A percentile compares a stretch with the other conserved stretches of the same genome.
phyloP scores from a whole-genome alignment of 2,329 filamentous ascomycete species.

The Cercospora zeae-maydis region DNA sequence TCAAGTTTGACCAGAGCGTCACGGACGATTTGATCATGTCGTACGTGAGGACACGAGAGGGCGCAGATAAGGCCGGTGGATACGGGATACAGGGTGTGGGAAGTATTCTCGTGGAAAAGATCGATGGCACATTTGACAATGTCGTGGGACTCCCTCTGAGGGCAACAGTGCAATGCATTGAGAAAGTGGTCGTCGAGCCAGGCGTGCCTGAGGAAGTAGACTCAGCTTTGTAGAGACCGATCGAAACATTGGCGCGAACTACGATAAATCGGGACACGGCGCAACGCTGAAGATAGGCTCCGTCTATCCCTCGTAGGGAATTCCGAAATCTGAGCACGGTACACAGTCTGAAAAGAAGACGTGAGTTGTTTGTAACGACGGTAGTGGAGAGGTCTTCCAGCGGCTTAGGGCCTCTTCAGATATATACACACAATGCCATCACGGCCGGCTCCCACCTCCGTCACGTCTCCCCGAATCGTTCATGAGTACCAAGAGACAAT shows the following conservation, averaged over 20 bases:
- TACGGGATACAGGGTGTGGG: conserved; percentile 92
- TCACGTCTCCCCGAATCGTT: not conserved
- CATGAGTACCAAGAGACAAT: not conserved
- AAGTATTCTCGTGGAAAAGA: conserved; percentile 78
- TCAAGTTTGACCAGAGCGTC: conserved; percentile 71
- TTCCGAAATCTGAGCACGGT: too few species aligned
- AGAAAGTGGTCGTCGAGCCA: conserved; percentile 71
- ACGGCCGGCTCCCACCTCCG: not conserved
- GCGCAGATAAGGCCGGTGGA: conserved; percentile 91
- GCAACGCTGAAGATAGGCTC: not conserved
- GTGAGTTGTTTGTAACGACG: not conserved
- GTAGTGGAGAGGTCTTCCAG: conserved; percentile 27
- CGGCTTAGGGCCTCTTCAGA: conserved; percentile 16
- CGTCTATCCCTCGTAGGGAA: not conserved
- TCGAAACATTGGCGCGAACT: not conserved
- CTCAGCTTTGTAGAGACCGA: conserved; percentile 8
- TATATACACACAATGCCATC: conserved; percentile 6
- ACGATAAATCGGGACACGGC: not conserved
- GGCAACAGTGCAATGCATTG: conserved; percentile 73
- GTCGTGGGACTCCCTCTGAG: conserved; percentile 86
- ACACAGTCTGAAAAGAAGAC: too few species aligned
- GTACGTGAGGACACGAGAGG: conserved; percentile 81
- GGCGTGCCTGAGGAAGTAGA: conserved; percentile 60
- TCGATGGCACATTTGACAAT: conserved; percentile 89
- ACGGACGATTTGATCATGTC: conserved; percentile 79